These are phyloP conservation scores for Neurospora hispaniola DNA, from an alignment of 495 filamentous ascomycete genomes.

Conservation along the genomic window DNA sequence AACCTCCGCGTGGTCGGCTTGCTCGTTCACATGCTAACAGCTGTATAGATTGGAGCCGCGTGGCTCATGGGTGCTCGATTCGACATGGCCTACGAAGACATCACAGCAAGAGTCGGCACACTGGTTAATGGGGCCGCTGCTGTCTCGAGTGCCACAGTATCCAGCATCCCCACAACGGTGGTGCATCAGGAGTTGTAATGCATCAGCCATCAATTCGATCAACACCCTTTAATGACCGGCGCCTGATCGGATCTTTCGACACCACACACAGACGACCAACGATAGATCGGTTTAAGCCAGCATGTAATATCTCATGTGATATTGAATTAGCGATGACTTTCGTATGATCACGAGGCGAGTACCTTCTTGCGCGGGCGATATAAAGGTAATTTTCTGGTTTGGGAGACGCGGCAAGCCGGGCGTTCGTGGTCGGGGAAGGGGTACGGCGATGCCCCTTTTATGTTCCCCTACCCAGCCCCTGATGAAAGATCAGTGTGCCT, in stretches of 20 bases:
- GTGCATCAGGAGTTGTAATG: constrained; percentile 35
- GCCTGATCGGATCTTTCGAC: not conserved
- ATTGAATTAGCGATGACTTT: not conserved
- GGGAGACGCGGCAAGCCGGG: not conserved
- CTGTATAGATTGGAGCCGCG: constrained; percentile 50
- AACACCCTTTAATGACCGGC: constrained; percentile 9
- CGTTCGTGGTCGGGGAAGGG: not conserved
- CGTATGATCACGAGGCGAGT: not conserved
- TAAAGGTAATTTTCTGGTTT: not conserved
- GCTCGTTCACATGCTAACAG: constrained; percentile 3
- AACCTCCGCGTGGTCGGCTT: not conserved
- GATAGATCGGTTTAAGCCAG: not conserved
- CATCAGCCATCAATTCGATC: not conserved
- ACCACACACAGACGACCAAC: not conserved
- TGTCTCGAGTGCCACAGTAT: constrained; percentile 1
- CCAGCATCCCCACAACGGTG: constrained; percentile 2
- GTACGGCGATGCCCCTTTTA: not conserved
- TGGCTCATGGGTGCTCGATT: constrained; percentile 55
- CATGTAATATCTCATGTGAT: not conserved
- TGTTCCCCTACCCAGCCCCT: not conserved
- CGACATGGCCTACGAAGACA: constrained; percentile 34
- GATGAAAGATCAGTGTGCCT: not conserved
- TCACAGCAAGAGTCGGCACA: constrained; percentile 16
- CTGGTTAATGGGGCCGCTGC: constrained; percentile 10
- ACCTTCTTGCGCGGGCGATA: not conserved